Percentiles rank a stretch among this genome's conserved stretches.
Evolutionary conservation across 179 eudicot species (phyloP).

Genomic region (Beta corolliflora): DNA sequence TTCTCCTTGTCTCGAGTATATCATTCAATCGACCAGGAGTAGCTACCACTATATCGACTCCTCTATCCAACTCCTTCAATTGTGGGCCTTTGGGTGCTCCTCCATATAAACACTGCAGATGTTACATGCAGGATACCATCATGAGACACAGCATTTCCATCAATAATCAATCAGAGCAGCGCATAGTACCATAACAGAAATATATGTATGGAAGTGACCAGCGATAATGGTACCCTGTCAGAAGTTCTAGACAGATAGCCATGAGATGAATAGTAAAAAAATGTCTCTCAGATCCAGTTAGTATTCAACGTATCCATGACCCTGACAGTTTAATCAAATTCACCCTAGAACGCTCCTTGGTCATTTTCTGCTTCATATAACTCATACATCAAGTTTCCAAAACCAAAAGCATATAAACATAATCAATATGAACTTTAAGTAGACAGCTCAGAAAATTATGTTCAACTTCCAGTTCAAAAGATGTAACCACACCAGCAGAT

Average conservation of each 20-base stretch:
- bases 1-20: constrained; percentile 74
- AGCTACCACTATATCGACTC: constrained; percentile 91
- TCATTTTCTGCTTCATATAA: neutral
- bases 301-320: neutral
- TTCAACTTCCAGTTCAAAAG: neutral
- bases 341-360: neutral
- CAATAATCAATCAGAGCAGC: neutral
- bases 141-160: constrained; percentile 1
- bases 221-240: neutral
- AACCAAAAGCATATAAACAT: neutral
- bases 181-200: neutral
- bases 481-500: neutral
- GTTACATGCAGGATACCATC: constrained; percentile 14
- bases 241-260: neutral
- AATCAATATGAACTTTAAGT: neutral
- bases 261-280: neutral
- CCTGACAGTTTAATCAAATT: neutral
- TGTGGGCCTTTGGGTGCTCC: constrained; percentile 99
- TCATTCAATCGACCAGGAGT: constrained; percentile 99
- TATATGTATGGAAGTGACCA: neutral
- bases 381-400: neutral
- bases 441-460: neutral
- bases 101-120: constrained; percentile 84
- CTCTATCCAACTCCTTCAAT: constrained; percentile 68
- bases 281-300: neutral